phyloP scores from a whole-genome alignment of 1,139 yeast genomes.

The Scheffersomyces lignicola region DNA sequence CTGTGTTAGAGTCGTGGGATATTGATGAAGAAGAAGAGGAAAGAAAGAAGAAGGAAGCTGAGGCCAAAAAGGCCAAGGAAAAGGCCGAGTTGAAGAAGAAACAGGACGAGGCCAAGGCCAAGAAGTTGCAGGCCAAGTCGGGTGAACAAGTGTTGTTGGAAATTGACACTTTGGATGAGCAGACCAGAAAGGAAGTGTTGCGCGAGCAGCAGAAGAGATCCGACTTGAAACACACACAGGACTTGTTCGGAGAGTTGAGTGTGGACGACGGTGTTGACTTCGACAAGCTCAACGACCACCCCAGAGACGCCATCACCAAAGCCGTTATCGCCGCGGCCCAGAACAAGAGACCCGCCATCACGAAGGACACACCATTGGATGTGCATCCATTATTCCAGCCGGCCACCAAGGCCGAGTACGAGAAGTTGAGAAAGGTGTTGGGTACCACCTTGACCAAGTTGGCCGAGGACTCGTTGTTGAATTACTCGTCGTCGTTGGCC shows the following conservation, averaged over 20 bases:
- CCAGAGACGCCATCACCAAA: constrained; percentile 62
- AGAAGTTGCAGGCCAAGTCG: constrained; percentile 36
- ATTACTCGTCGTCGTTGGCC: constrained; percentile 75
- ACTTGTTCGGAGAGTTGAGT: constrained; percentile 81
- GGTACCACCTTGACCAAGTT: constrained; percentile 65
- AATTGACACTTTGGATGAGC: constrained; percentile 64
- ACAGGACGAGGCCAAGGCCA: constrained; percentile 42
- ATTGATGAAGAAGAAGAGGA: constrained; percentile 67
- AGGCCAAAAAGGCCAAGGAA: constrained; percentile 44
- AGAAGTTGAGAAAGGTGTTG: constrained; percentile 77
- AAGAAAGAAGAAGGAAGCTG: constrained; percentile 43
- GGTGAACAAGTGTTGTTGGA: constrained; percentile 40
- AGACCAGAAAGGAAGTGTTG: constrained; percentile 68
- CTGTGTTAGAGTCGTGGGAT: constrained; percentile 82
- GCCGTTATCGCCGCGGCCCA: constrained; percentile 47
- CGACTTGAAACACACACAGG: constrained; percentile 91
- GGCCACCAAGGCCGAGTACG: constrained; percentile 77
- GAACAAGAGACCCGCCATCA: constrained; percentile 37
- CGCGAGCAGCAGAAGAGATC: constrained; percentile 78
- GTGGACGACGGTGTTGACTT: constrained; percentile 43
- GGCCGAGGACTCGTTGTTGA: constrained; percentile 60
- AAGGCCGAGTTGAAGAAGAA: constrained; percentile 40
- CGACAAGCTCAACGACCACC: constrained; percentile 48
- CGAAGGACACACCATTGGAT: constrained; percentile 68
- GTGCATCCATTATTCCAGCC: constrained; percentile 81